phyloP scores from a whole-genome alignment of 192 early-diverging fungal genomes.

The Gorgonomyces haynaldii region DNA sequence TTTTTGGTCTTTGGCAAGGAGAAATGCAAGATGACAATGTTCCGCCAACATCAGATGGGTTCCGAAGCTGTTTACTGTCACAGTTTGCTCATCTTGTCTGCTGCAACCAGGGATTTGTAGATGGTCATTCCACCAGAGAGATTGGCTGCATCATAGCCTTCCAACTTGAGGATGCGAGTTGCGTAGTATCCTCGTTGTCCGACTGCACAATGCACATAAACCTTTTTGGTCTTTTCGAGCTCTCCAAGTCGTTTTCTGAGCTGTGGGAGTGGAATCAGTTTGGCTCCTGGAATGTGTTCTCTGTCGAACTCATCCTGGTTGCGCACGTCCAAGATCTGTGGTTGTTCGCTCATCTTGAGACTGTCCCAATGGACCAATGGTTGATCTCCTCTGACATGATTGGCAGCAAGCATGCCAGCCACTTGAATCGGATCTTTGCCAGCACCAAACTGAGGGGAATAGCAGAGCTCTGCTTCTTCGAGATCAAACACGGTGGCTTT shows the following conservation, averaged over 20 bases:
- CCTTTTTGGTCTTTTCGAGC: not conserved
- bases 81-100: too few relatives aligned
- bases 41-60: too few relatives aligned
- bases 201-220: slow-evolving; percentile 6
- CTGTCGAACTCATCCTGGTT: not conserved
- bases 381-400: slow-evolving; percentile 1
- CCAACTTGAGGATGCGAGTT: not conserved
- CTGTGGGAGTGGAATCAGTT: slow-evolving; percentile 3
- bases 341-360: not conserved
- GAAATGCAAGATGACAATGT: too few relatives aligned
- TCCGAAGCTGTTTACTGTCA: too few relatives aligned
- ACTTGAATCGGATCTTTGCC: slow-evolving; percentile 7
- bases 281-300: slow-evolving; percentile 1
- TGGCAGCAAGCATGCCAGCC: slow-evolving; percentile 7
- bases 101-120: not conserved
- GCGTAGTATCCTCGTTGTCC: slow-evolving; percentile 9
- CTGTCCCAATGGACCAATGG: slow-evolving; percentile 5
- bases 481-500: slow-evolving; percentile 1
- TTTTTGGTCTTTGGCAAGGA: too few relatives aligned
- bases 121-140: slow-evolving; percentile 4
- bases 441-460: slow-evolving; percentile 6
- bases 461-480: slow-evolving; percentile 8
- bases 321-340: slow-evolving; percentile 4
- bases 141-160: slow-evolving; percentile 2
- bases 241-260: slow-evolving; percentile 3